phyloP scores from a whole-genome alignment of 139 green algal genomes.

The Picochlorum costavermella region DNA sequence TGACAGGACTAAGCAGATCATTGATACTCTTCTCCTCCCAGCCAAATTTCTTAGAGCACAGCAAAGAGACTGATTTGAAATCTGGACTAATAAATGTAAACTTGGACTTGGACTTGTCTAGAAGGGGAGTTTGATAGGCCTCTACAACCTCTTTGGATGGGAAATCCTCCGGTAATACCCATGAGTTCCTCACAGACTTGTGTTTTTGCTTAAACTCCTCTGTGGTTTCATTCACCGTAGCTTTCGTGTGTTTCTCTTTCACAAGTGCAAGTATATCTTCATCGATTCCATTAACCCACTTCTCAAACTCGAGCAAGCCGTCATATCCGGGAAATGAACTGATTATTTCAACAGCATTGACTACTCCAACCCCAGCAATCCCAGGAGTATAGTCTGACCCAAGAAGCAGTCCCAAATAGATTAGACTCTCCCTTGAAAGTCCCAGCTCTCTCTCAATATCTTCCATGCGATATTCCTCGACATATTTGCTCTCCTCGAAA shows the following conservation, averaged over 20 bases:
- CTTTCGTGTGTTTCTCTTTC: conserved; percentile 3
- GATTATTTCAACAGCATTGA: conserved; percentile 93
- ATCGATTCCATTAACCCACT: conserved; percentile 50
- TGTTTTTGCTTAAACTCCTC: conserved; percentile 61
- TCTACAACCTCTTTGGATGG: conserved; percentile 51
- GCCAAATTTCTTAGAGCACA: conserved; percentile 64
- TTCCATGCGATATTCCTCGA: conserved; percentile 79
- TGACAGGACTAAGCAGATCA: conserved; percentile 69
- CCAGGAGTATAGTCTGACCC: conserved; percentile 90
- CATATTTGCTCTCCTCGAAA: conserved; percentile 76
- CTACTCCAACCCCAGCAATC: conserved; percentile 76
- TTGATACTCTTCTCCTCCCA: conserved; percentile 53
- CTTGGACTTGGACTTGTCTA: conserved; percentile 36
- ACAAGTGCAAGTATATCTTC: conserved; percentile 25
- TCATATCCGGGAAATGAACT: conserved; percentile 54
- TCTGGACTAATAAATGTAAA: conserved; percentile 70
- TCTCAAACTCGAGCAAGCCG: conserved; percentile 44
- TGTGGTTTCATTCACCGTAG: background rate
- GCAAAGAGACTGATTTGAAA: conserved; percentile 52
- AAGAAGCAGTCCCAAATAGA: conserved; percentile 83
- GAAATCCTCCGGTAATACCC: conserved; percentile 70
- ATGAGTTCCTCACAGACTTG: conserved; percentile 39
- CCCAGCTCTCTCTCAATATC: conserved; percentile 82
- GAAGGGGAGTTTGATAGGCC: conserved; percentile 32
- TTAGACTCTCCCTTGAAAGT: conserved; percentile 51